Evolutionary conservation across 2,329 filamentous ascomycete genomes (phyloP).

Genomic region (Didymella pomorum): DNA sequence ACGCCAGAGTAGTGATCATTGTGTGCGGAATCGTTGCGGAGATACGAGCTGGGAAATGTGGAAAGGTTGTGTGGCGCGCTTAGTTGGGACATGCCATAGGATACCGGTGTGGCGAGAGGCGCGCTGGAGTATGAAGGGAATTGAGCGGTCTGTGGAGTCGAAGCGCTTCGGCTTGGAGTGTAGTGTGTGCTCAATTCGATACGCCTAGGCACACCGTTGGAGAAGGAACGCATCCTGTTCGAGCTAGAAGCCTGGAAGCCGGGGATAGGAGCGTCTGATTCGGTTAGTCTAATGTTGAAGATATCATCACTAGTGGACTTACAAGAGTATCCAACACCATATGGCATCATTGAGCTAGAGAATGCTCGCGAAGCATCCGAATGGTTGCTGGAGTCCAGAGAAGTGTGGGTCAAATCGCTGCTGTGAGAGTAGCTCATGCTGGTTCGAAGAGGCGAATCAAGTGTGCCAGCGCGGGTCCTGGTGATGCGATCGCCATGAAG

Average conservation of each 20-base stretch:
- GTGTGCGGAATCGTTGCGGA: constrained; percentile 47
- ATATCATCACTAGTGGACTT: constrained; percentile 18
- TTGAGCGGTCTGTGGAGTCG: constrained; percentile 52
- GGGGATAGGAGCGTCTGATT: constrained; percentile 49
- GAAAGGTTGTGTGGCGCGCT: constrained; percentile 53
- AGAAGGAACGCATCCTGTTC: constrained; percentile 52
- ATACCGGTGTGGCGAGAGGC: constrained; percentile 49
- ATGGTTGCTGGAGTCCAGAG: constrained; percentile 35
- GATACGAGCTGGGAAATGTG: constrained; percentile 48
- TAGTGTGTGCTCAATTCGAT: constrained; percentile 54
- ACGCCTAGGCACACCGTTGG: constrained; percentile 48
- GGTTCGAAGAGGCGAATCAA: constrained; percentile 55
- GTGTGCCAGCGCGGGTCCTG: constrained; percentile 53
- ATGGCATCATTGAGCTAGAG: constrained; percentile 49
- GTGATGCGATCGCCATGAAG: constrained; percentile 54
- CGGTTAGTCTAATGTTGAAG: constrained; percentile 23
- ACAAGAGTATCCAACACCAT: constrained; percentile 52
- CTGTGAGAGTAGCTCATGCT: constrained; percentile 55
- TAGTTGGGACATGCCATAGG: constrained; percentile 48
- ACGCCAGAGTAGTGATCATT: constrained; percentile 48
- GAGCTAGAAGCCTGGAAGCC: constrained; percentile 51
- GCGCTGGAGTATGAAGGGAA: constrained; percentile 52
- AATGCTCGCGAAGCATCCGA: constrained; percentile 38
- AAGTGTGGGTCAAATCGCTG: constrained; percentile 38
- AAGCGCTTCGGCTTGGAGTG: constrained; percentile 42